Evolutionary conservation across 1,284 basidiomycete species (phyloP), one percentile per base, ranked within the genome.

Genomic region (Baeospora myosura): DNA sequence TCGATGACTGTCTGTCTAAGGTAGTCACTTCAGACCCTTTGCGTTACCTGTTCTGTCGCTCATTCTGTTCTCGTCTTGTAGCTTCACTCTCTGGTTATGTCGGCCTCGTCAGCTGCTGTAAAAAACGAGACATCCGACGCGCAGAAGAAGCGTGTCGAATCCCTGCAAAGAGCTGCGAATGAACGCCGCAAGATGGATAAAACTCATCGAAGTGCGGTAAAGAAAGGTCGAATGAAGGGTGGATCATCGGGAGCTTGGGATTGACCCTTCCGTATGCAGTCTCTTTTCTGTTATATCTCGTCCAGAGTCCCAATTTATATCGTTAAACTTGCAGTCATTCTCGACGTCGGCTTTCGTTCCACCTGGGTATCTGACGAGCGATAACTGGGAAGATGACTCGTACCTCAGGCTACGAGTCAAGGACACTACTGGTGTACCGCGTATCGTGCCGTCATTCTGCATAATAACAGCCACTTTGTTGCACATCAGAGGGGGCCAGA

Each of bases 1-100:
- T 86, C 11, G 73, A 83, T 8, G 81, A 87, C 45, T 81, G 79
- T 51, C 64, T 88, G 18, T 51, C 59, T 7, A 88, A 86, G 66
- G 85, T 81, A 31, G n/a, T n/a, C n/a, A n/a, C n/a, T n/a, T n/a
- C n/a, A 33, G 65, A 58, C 23, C 26, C 37, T 26, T 24, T 35
- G 25, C n/a, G 18, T n/a, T 43, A 12, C 20, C 17, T 11, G 11
- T 23, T 22, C 22, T 29, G 39, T 23, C 23, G 33, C 12, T 29
- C 14, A 10, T 20, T 25, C 17, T 38, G 29, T 33, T 35, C 14
- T 11, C 23, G 22, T 44, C 26, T 14, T 35, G 7, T 48, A 85
- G 82, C 63, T 85, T 12, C 81, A 80, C 46, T 39, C 58, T 0
- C 50, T 82, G 16, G 59, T 85, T 25, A 49, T 76, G 17, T 52